phyloP scores from a whole-genome alignment of 2,329 filamentous ascomycete genomes.

The Cladosporium sp. region DNA sequence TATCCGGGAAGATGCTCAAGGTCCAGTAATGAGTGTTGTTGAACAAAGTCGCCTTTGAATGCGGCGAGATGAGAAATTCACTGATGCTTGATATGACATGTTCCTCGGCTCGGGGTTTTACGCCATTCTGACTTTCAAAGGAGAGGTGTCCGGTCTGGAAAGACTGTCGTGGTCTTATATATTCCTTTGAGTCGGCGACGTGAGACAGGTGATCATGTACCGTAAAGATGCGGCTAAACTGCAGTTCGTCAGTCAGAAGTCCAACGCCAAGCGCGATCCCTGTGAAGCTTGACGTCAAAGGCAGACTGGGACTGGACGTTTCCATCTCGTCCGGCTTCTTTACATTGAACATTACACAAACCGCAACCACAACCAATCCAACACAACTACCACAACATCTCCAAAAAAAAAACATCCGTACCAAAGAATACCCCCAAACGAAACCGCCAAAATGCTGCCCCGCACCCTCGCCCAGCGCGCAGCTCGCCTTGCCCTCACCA shows the following conservation, averaged over 20 bases:
- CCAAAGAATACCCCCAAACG: not conserved
- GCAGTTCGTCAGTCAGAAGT: too few species aligned
- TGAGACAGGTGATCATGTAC: too few species aligned
- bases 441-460: slow-evolving; percentile 19
- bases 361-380: too few species aligned
- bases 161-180: too few species aligned
- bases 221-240: too few species aligned
- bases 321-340: too few species aligned
- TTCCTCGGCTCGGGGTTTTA: not conserved
- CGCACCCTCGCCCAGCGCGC: slow-evolving; percentile 18
- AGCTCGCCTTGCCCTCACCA: slow-evolving; percentile 16
- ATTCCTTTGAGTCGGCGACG: too few species aligned
- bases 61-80: not conserved
- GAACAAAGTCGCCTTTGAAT: not conserved
- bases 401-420: not conserved
- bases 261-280: too few species aligned
- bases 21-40: not conserved
- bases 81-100: not conserved
- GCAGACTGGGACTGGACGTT: too few species aligned
- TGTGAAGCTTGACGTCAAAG: too few species aligned
- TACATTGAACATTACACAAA: too few species aligned
- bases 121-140: not conserved
- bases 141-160: too few species aligned
- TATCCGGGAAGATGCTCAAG: not conserved
- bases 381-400: not conserved